These are phyloP conservation scores for Ambrosia hybrid DNA, from an alignment of 140 eudicot species.

Conservation along the genomic window DNA sequence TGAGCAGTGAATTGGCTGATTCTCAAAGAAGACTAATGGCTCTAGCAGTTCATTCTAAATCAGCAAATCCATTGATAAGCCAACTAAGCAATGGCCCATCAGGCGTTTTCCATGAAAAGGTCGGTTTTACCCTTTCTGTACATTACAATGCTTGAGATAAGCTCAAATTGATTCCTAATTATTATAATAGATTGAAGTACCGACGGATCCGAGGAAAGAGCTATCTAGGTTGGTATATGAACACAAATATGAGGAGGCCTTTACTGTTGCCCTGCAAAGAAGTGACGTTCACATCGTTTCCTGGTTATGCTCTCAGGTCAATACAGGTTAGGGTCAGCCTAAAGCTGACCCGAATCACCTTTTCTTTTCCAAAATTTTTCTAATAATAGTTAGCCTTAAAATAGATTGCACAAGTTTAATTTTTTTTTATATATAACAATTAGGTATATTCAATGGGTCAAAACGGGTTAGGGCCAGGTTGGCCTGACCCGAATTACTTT, in stretches of 20 bases:
- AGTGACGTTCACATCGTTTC: constrained; percentile 83
- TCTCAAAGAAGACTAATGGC: constrained; percentile 57
- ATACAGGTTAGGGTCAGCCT: no score
- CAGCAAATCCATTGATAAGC: constrained; percentile 42
- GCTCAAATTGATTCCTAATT: background rate
- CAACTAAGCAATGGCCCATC: constrained; percentile 67
- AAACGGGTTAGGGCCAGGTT: background rate
- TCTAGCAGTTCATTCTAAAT: constrained; percentile 52
- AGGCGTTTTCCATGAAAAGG: constrained; percentile 71
- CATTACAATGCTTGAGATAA: background rate
- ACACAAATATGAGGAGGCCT: constrained; percentile 68
- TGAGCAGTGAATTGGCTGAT: constrained; percentile 56
- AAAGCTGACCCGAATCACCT: constrained; percentile 23
- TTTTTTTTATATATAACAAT: background rate
- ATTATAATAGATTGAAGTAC: constrained; percentile 51
- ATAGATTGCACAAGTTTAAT: no score
- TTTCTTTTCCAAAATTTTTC: constrained; percentile 51
- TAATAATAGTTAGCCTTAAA: no score
- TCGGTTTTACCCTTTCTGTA: constrained; percentile 21
- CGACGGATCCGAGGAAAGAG: constrained; percentile 66
- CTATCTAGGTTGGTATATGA: constrained; percentile 61
- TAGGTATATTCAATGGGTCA: constrained; percentile 53
- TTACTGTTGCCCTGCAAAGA: constrained; percentile 71
- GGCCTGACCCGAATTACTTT: no score
- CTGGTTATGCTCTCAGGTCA: constrained; percentile 96